These are phyloP conservation scores for Globisporangium canariense DNA, from an alignment of 352 stramenopile genomes.

Conservation along the genomic window DNA sequence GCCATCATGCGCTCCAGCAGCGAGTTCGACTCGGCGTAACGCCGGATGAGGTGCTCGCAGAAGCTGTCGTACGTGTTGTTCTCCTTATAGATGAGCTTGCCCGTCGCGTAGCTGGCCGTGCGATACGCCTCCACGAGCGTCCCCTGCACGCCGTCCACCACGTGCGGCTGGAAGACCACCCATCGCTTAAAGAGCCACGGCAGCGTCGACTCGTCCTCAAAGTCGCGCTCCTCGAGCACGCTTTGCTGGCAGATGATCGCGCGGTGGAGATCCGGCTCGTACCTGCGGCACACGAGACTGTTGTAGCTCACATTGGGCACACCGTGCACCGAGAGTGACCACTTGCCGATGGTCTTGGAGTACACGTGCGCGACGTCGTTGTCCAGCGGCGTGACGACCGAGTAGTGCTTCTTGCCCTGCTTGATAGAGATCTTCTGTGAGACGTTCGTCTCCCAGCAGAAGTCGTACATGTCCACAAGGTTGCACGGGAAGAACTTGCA, in stretches of 20 bases:
- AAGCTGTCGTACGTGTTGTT: conserved; percentile 89
- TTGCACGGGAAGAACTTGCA: conserved; percentile 85
- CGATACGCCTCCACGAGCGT: conserved; percentile 82
- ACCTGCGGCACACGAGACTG: conserved; percentile 66
- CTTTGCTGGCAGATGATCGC: conserved; percentile 85
- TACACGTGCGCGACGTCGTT: conserved; percentile 78
- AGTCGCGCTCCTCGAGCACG: conserved; percentile 80
- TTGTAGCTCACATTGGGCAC: conserved; percentile 87
- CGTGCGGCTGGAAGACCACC: conserved; percentile 77
- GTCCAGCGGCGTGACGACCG: conserved; percentile 70
- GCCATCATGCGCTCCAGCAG: conserved; percentile 84
- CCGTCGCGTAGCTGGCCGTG: conserved; percentile 81
- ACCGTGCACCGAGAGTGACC: conserved; percentile 78
- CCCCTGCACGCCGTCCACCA: conserved; percentile 68
- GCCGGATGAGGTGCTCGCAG: conserved; percentile 84
- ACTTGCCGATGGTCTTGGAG: conserved; percentile 83
- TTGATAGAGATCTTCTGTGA: conserved; percentile 74
- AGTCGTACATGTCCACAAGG: conserved; percentile 75
- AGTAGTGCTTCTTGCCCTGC: conserved; percentile 78
- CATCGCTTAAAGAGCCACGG: conserved; percentile 88
- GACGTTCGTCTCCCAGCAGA: conserved; percentile 86
- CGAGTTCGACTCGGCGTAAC: conserved; percentile 82
- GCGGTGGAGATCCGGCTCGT: conserved; percentile 46
- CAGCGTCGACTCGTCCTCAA: conserved; percentile 73
- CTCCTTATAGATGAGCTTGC: conserved; percentile 84